Evolutionary conservation across 306 rosid genomes (phyloP).

Genomic region (Glycyrrhiza uralensis): DNA sequence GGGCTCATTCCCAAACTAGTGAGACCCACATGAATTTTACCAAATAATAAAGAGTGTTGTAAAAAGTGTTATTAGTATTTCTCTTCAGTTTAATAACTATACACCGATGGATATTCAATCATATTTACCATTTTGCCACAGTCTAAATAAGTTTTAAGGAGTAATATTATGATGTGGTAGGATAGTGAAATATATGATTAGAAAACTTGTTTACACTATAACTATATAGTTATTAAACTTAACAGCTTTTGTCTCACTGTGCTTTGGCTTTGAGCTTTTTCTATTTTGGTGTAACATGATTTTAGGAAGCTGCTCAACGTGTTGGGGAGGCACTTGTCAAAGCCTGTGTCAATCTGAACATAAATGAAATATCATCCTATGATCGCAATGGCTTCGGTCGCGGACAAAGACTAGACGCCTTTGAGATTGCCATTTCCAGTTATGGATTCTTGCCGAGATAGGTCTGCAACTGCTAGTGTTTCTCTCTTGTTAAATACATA

Average conservation of each 20-base stretch:
- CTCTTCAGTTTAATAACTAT: too few species aligned
- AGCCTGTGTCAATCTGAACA: slow-evolving; percentile 59
- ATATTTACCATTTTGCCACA: too few species aligned
- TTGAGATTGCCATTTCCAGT: slow-evolving; percentile 60
- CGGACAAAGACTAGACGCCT: slow-evolving; percentile 66
- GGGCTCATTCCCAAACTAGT: too few species aligned
- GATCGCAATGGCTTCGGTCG: slow-evolving; percentile 72
- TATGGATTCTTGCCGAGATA: slow-evolving; percentile 71
- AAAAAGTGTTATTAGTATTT: too few species aligned
- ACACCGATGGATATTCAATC: too few species aligned
- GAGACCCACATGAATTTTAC: too few species aligned
- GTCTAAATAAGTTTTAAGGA: too few species aligned
- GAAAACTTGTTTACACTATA: too few species aligned
- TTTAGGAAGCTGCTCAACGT: slow-evolving; percentile 74
- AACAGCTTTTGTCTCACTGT: background rate
- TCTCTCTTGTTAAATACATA: background rate
- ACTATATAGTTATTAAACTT: too few species aligned
- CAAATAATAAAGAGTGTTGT: too few species aligned
- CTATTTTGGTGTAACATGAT: background rate
- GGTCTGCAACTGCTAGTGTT: slow-evolving; percentile 4
- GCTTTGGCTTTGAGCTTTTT: background rate
- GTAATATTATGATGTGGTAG: too few species aligned
- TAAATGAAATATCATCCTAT: slow-evolving; percentile 67
- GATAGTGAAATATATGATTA: too few species aligned
- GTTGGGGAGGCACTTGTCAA: slow-evolving; percentile 76